These are phyloP conservation scores for Microcyclospora tardicrescens DNA, from an alignment of 2,329 filamentous ascomycete genomes.

Conservation along the genomic window DNA sequence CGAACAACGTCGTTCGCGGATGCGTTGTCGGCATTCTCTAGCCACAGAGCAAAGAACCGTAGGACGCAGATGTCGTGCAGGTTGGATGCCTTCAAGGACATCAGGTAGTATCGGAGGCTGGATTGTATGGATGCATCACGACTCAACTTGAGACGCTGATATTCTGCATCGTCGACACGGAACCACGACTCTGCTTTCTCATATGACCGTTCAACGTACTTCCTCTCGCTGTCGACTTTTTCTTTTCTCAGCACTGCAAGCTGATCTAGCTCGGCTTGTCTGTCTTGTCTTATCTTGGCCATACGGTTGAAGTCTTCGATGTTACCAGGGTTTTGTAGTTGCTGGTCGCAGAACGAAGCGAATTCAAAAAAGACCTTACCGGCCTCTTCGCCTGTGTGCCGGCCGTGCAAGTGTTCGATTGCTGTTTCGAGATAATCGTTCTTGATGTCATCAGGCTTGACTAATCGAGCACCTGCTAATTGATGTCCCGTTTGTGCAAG, in stretches of 20 bases:
- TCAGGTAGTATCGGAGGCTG: constrained; percentile 84
- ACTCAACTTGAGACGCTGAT: constrained; percentile 61
- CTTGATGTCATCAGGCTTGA: constrained; percentile 84
- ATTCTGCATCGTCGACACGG: constrained; percentile 77
- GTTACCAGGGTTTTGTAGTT: constrained; percentile 74
- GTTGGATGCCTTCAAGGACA: constrained; percentile 73
- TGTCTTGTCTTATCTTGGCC: constrained; percentile 64
- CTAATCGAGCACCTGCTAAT: constrained; percentile 76
- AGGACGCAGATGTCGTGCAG: constrained; percentile 80
- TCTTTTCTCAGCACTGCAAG: constrained; percentile 48
- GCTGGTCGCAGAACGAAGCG: constrained; percentile 86
- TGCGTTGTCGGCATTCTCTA: constrained; percentile 67
- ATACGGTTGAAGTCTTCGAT: constrained; percentile 75
- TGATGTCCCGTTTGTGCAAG: constrained; percentile 80
- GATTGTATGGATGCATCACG: constrained; percentile 74
- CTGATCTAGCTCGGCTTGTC: constrained; percentile 65
- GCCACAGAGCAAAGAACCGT: constrained; percentile 86
- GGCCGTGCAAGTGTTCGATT: constrained; percentile 63
- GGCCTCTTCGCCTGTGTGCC: constrained; percentile 55
- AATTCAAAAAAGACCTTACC: constrained; percentile 91
- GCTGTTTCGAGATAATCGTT: constrained; percentile 74
- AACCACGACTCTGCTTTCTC: constrained; percentile 76
- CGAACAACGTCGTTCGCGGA: constrained; percentile 66
- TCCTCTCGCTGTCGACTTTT: constrained; percentile 34
- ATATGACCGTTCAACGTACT: constrained; percentile 45